A percentile compares a stretch with the other conserved stretches of the same genome.
These are phyloP conservation scores for Cydonia oblonga DNA, from an alignment of 331 rosid genomes.

Conservation along the genomic window DNA sequence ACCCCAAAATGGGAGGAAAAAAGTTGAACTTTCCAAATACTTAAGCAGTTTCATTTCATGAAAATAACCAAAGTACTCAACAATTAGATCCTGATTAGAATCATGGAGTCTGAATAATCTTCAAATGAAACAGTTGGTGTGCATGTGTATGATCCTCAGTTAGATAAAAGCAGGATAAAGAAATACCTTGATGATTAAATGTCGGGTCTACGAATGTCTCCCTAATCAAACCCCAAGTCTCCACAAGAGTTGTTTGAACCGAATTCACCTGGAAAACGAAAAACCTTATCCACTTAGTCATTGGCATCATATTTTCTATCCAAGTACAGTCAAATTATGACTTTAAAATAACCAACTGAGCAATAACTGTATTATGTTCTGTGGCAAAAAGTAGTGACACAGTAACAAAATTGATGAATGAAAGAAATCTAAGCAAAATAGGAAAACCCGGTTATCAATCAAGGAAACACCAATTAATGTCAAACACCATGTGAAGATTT, in stretches of 20 bases:
- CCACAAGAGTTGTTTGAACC: constrained; percentile 95
- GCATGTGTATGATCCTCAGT: not conserved
- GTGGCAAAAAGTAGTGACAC: not conserved
- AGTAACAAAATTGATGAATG: not conserved
- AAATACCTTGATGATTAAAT: constrained; percentile 85
- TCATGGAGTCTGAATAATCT: not conserved
- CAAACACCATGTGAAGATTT: not conserved
- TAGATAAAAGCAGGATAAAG: not conserved
- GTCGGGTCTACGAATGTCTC: constrained; percentile 94
- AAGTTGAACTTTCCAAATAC: not conserved
- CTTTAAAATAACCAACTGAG: not conserved
- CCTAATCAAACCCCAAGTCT: constrained; percentile 95
- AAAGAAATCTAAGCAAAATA: not conserved
- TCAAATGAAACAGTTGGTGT: not conserved
- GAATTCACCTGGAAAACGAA: constrained; percentile 64
- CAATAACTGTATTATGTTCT: not conserved
- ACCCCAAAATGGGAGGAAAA: not conserved
- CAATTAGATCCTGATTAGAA: not conserved
- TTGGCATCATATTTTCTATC: not conserved
- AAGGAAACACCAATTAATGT: not conserved
- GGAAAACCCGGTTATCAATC: not conserved
- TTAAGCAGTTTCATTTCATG: not conserved
- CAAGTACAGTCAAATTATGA: not conserved
- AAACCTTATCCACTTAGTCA: not conserved
- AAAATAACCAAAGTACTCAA: not conserved